Percentiles rank a stretch among this genome's conserved stretches.
Conservation (phyloP, 1,139 yeast species). For the Sugiyamaella grinbergsii region DNA sequence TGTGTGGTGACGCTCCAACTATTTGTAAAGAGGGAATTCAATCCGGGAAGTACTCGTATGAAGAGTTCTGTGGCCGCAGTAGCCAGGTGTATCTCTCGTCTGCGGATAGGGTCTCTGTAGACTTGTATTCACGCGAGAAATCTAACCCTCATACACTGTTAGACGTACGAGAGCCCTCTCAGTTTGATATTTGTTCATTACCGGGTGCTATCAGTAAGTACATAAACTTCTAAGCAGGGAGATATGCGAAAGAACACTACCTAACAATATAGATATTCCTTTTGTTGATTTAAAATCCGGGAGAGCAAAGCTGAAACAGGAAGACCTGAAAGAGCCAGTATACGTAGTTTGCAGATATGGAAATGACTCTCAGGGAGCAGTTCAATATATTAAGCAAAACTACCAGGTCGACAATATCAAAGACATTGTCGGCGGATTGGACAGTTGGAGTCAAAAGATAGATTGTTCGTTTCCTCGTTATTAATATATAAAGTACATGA, state of each 20-base stretch:
- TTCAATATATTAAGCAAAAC: constrained; percentile 54
- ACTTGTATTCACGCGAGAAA: constrained; percentile 19
- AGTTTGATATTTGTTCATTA: constrained; percentile 65
- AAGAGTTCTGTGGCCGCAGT: constrained; percentile 70
- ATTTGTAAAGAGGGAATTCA: constrained; percentile 53
- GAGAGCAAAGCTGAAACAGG: neutral
- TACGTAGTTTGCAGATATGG: constrained; percentile 81
- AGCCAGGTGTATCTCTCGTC: constrained; percentile 46
- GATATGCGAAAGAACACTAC: no score
- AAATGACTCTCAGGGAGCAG: constrained; percentile 85
- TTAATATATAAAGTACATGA: constrained; percentile 37
- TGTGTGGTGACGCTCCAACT: constrained; percentile 57
- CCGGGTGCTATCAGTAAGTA: constrained; percentile 63
- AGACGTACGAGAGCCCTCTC: constrained; percentile 84
- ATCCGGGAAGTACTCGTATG: constrained; percentile 58
- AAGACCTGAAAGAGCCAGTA: constrained; percentile 30
- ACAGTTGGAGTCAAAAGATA: constrained; percentile 64
- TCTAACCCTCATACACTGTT: constrained; percentile 47
- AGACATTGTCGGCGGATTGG: constrained; percentile 80
- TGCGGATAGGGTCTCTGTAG: constrained; percentile 54
- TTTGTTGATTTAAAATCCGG: constrained; percentile 21
- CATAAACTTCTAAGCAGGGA: no score
- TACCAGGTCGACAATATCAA: constrained; percentile 52
- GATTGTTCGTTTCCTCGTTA: constrained; percentile 70
- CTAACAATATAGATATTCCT: constrained; percentile 24